Evolutionary conservation across 129 eudicot genomes (phyloP).

Genomic region (Kitagawia praeruptora): DNA sequence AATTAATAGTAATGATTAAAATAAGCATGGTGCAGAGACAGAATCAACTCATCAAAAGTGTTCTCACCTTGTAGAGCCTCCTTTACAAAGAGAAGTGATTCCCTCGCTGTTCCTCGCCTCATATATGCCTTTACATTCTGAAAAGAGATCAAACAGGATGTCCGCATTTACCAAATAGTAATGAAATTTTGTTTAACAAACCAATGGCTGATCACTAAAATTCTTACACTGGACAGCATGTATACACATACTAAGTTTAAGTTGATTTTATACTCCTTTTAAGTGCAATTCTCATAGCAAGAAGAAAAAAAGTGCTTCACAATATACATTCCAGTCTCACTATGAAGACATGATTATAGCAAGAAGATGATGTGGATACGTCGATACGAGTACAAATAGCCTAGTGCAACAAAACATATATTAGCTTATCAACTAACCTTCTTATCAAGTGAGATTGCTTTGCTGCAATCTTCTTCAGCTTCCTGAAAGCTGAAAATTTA

Average conservation of each 20-base stretch:
- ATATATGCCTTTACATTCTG: constrained; percentile 96
- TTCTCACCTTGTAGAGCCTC: constrained; percentile 84
- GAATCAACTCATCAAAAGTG: not conserved
- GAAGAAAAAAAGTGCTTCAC: not conserved
- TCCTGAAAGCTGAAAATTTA: constrained; percentile 49
- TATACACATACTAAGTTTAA: not conserved
- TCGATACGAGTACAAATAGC: not conserved
- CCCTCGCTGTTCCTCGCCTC: constrained; percentile 90
- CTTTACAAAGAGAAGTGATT: constrained; percentile 53
- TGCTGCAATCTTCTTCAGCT: constrained; percentile 91
- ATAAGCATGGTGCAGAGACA: not conserved
- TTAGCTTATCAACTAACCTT: constrained; percentile 42
- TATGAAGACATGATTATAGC: not conserved
- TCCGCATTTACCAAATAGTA: not conserved
- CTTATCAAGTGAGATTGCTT: constrained; percentile 77
- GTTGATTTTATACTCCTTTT: not conserved
- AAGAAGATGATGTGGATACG: not conserved
- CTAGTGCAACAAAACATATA: constrained; percentile 7
- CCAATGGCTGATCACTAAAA: not conserved
- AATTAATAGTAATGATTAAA: too few species aligned
- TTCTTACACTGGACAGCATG: not conserved
- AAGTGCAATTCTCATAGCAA: not conserved
- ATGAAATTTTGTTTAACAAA: not conserved
- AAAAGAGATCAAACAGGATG: constrained; percentile 10
- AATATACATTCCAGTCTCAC: not conserved